These are phyloP conservation scores for Phallus indusiatus DNA, from an alignment of 768 basidiomycete species.

Conservation along the genomic window DNA sequence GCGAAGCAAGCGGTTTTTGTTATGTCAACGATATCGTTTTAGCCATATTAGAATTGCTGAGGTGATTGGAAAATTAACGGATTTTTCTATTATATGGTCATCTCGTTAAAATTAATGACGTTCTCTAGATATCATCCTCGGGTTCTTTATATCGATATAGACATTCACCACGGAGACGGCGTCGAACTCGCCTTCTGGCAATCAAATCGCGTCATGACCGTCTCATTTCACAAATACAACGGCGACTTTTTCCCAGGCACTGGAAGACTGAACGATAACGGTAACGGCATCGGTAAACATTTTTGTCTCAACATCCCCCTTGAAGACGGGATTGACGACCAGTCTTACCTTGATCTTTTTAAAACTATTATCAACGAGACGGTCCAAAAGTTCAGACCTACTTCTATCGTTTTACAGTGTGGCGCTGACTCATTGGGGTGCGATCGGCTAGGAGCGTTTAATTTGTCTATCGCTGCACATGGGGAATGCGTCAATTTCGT, in stretches of 20 bases:
- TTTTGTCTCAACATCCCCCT: constrained; percentile 94
- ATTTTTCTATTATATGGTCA: background rate
- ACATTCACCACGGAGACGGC: constrained; percentile 98
- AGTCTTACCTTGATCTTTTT: constrained; percentile 92
- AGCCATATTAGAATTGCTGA: constrained; percentile 83
- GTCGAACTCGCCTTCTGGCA: constrained; percentile 98
- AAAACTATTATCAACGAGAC: constrained; percentile 95
- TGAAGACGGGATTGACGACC: constrained; percentile 94
- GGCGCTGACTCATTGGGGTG: constrained; percentile 95
- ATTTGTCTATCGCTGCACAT: constrained; percentile 93
- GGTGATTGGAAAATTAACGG: constrained; percentile 34
- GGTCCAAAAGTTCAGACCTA: constrained; percentile 79
- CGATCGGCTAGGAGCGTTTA: constrained; percentile 94
- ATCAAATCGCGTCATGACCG: constrained; percentile 96
- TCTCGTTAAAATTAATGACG: background rate
- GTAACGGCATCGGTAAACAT: constrained; percentile 83
- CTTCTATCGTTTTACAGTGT: constrained; percentile 90
- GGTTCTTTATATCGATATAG: constrained; percentile 97
- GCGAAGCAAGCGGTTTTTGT: constrained; percentile 97
- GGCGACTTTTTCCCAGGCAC: constrained; percentile 99
- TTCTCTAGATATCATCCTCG: constrained; percentile 72
- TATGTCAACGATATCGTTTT: constrained; percentile 97
- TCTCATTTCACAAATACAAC: constrained; percentile 98
- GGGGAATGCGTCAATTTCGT: constrained; percentile 98
- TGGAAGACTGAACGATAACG: constrained; percentile 88